These are phyloP conservation scores for Thelonectria olida DNA, from an alignment of 2,329 filamentous ascomycete genomes.

Conservation along the genomic window DNA sequence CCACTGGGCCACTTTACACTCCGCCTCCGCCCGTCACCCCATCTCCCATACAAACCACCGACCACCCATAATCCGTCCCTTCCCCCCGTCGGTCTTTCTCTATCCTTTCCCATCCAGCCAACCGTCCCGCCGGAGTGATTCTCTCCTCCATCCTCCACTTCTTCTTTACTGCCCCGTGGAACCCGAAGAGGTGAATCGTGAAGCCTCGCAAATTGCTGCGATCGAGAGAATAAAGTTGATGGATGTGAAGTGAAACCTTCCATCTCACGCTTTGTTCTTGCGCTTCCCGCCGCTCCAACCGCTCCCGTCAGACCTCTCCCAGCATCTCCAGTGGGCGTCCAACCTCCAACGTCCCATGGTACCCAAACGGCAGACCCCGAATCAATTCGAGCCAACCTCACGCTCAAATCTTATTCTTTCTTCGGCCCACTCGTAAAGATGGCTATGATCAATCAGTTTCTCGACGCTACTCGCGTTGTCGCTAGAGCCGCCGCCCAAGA, in stretches of 20 bases:
- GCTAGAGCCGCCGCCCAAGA: conserved; percentile 33
- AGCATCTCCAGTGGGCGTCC: conserved; percentile 23
- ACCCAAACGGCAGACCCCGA: conserved; percentile 37
- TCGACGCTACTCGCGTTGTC: conserved; percentile 40
- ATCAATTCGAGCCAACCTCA: conserved; percentile 37
- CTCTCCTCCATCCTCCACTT: conserved; percentile 15
- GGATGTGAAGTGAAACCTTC: conserved; percentile 25
- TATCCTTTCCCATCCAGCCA: conserved; percentile 23
- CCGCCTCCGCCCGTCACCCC: conserved; percentile 32
- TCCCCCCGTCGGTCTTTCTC: conserved; percentile 3
- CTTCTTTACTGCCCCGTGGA: conserved; percentile 9
- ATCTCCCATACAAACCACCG: conserved; percentile 21
- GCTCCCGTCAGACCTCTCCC: conserved; percentile 8
- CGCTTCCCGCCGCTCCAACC: conserved; percentile 28
- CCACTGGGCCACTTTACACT: conserved; percentile 12
- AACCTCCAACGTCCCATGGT: conserved; percentile 37
- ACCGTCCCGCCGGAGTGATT: conserved; percentile 22
- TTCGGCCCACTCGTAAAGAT: conserved; percentile 30
- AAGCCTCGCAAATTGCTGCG: not conserved
- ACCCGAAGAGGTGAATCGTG: conserved; percentile 6
- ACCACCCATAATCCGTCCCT: conserved; percentile 29
- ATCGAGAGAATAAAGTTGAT: conserved; percentile 20
- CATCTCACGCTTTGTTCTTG: conserved; percentile 19
- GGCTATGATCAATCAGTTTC: conserved; percentile 37
- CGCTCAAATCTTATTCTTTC: conserved; percentile 29